phyloP scores from a whole-genome alignment of 192 early-diverging fungal species.

The Backusella macrospora region DNA sequence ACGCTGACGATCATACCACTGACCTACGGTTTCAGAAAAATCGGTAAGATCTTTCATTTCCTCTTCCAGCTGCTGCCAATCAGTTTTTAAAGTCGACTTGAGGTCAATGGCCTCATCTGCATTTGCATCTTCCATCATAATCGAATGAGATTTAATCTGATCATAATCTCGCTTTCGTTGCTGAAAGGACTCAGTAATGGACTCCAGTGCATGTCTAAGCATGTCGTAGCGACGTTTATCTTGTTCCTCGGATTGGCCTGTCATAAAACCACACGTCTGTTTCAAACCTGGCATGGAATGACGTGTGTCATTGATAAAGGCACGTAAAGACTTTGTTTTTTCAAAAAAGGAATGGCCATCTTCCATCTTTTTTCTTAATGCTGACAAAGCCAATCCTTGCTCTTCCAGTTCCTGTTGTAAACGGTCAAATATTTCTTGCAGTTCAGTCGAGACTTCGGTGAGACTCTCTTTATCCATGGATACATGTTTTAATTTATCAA shows the following conservation, averaged over 20 bases:
- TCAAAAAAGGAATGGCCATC: conserved; percentile 17
- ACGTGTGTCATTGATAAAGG: conserved; percentile 14
- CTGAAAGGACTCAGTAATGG: background rate
- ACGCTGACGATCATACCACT: conserved; percentile 37
- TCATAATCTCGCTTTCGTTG: background rate
- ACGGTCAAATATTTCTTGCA: conserved; percentile 19
- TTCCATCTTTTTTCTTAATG: conserved; percentile 19
- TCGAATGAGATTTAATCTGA: background rate
- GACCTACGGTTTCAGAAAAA: conserved; percentile 22
- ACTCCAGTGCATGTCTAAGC: conserved; percentile 1
- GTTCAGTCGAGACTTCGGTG: background rate
- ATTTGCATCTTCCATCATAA: background rate
- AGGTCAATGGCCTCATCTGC: background rate
- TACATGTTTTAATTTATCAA: conserved; percentile 3
- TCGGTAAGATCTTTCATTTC: conserved; percentile 20
- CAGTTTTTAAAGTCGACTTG: background rate
- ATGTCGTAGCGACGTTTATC: conserved; percentile 23
- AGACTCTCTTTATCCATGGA: conserved; percentile 21
- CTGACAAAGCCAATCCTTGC: background rate
- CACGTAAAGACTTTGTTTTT: background rate
- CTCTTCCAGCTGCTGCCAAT: conserved; percentile 21
- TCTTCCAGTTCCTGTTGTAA: conserved; percentile 13
- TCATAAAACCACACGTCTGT: conserved; percentile 35
- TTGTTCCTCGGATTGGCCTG: conserved; percentile 28
- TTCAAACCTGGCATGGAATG: conserved; percentile 28